Evolutionary conservation across 2,329 filamentous ascomycete genomes (phyloP), one percentile per base, ranked within the genome.

Genomic region (Raffaelea arxii): DNA sequence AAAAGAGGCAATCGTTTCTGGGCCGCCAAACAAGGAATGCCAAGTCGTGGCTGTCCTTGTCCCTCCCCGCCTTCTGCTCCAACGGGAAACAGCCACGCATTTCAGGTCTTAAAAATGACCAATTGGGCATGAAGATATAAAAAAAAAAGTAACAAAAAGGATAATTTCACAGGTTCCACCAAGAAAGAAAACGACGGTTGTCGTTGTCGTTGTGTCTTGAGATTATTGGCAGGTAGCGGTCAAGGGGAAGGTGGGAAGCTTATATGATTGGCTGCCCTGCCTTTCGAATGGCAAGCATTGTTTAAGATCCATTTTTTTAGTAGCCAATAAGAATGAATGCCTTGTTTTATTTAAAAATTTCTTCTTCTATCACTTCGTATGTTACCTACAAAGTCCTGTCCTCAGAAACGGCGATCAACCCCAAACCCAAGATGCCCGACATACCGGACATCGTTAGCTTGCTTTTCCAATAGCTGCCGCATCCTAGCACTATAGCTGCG

Each of bases 391-490:
- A n/a, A n/a, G n/a, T n/a, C n/a, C n/a, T n/a, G n/a, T n/a, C n/a
- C n/a, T n/a, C n/a, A n/a, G n/a, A n/a, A n/a, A n/a, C n/a, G n/a
- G n/a, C n/a, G n/a, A n/a, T n/a, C 46, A 18, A 32, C 59, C 58
- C 49, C 64, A 67, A 62, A 79, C 18, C 60, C 82, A 55, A 89
- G 69, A 23, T 79, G 78, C 53, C 77, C 77, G 61, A 91, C 77
- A 62, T 86, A 88, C 53, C 81, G 72, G 49, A 85, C 78, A 62
- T 92, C 87, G 59, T 89, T 80, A 10, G 86, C 87, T 64, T 94
- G 87, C 53, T 72, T 71, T 65, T 86, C 78, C 49, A 95, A 65
- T 19, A 86, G 86, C 55, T 73, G 69, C 52, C 86, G 75, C 84
- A 95, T 90, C 54, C 70, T 76, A 46, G 76, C 70, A n/a, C 72